A percentile compares a stretch with the other conserved stretches of the same genome.
These are phyloP conservation scores for Orbilia quercus DNA, from an alignment of 2,329 filamentous ascomycete genomes.

Conservation along the genomic window DNA sequence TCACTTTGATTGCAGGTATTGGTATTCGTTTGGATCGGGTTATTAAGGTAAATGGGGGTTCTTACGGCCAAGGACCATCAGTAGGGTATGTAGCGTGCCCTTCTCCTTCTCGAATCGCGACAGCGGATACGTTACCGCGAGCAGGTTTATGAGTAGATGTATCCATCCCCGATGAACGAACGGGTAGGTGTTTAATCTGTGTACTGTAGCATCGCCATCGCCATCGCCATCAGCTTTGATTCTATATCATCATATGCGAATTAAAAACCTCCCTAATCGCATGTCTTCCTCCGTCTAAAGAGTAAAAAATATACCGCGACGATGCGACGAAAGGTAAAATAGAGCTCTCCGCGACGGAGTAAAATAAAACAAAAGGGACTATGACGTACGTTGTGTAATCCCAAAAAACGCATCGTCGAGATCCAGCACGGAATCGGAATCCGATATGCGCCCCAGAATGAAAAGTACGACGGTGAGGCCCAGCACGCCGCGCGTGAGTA, in stretches of 20 bases:
- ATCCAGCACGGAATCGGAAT: slow-evolving; percentile 30
- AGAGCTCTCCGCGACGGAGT: too few relatives aligned
- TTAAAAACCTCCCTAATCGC: too few relatives aligned
- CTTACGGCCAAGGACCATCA: slow-evolving; percentile 91
- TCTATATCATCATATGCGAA: too few relatives aligned
- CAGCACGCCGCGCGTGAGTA: slow-evolving; percentile 35
- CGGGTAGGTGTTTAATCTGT: slow-evolving; percentile 91
- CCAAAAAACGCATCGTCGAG: slow-evolving; percentile 34
- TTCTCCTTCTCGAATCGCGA: slow-evolving; percentile 94
- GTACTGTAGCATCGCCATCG: slow-evolving; percentile 72
- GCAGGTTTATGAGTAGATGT: slow-evolving; percentile 80
- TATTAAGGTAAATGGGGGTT: slow-evolving; percentile 23
- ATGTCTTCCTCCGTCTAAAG: too few relatives aligned
- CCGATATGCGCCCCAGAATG: slow-evolving; percentile 41
- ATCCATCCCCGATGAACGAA: slow-evolving; percentile 84
- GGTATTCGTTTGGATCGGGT: too few relatives aligned
- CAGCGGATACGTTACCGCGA: slow-evolving; percentile 85
- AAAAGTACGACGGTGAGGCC: slow-evolving; percentile 33
- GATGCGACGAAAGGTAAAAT: too few relatives aligned
- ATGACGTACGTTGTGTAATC: slow-evolving; percentile 40
- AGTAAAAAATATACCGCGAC: too few relatives aligned
- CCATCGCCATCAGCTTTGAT: not conserved
- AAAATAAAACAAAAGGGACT: not conserved
- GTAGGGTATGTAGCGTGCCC: slow-evolving; percentile 86
- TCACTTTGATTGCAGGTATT: too few relatives aligned